Evolutionary conservation across 768 basidiomycete species (phyloP), one percentile per base, ranked within the genome.

Genomic region (Mycena kentingensis): DNA sequence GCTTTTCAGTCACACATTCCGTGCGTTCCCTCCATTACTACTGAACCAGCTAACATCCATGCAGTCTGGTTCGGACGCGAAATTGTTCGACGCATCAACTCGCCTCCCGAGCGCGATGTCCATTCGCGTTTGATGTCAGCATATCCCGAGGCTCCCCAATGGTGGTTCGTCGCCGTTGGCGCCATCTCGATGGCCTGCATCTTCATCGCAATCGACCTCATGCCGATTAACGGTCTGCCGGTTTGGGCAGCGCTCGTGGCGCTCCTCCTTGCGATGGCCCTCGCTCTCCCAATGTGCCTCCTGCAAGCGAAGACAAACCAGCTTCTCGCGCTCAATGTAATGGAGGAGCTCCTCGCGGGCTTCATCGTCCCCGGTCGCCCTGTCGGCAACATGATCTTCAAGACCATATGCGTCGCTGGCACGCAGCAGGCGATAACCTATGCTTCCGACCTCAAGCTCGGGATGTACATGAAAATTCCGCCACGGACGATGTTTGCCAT

Each of bases 221-320:
- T 77, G 71, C 82, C 85, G 8, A 16, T 8, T 0, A 92, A 90
- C 1, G 76, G 81, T 26, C 76, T 96, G 35, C 93, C 93, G 10
- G 78, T 90, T 34, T 95, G 92, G 90, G 90, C 75, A 0, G 73
- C 83, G 22, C 60, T 86, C 55, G 36, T 90, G 47, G 81, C 78
- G 18, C 60, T 87, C 53, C 26, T 78, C 42, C 52, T 89, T 54
- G 70, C 81, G 16, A 64, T 71, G 42, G 55, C 79, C 55, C 60
- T 90, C 39, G 56, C 83, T 0, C 62, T 90, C 27, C 93, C 93
- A 3, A 70, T 85, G 43, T 82, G 88, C 56, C 88, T 93, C 79
- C 78, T 93, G 50, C 84, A 88, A 60, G 90, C 91, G 25, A 88
- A 93, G 64, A 92, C 93, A 54, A 94, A 95, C 67, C 92, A 94